Conservation (phyloP, 495 filamentous ascomycete genomes). For the Daldinia grandis region DNA sequence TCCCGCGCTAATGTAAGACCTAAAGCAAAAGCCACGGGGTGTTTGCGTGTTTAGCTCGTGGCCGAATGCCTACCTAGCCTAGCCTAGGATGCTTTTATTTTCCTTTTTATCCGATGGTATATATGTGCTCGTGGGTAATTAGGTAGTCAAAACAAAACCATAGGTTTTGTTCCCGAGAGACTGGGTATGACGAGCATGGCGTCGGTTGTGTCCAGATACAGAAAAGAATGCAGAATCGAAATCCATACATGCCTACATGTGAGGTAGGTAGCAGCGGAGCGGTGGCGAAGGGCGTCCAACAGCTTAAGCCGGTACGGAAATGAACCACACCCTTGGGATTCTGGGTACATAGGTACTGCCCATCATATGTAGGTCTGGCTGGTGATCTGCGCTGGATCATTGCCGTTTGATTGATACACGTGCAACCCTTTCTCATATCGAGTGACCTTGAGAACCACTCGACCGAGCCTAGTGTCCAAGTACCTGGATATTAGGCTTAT, state of each 20-base stretch:
- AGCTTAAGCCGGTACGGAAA: conserved; percentile 31
- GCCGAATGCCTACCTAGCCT: conserved; percentile 18
- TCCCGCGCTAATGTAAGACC: conserved; percentile 40
- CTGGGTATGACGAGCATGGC: not conserved
- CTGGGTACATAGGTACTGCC: conserved; percentile 1
- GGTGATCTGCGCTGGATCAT: conserved; percentile 17
- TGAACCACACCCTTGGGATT: conserved; percentile 34
- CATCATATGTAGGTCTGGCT: not conserved
- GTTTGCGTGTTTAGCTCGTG: conserved; percentile 34
- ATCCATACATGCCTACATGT: not conserved
- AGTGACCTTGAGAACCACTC: conserved; percentile 14
- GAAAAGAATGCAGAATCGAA: not conserved
- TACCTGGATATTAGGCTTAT: conserved; percentile 13
- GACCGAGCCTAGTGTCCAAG: conserved; percentile 5
- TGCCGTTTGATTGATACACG: conserved; percentile 15
- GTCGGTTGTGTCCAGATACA: not conserved
- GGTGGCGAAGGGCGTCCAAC: conserved; percentile 34
- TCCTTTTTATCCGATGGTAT: conserved; percentile 19
- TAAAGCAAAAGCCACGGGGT: conserved; percentile 33
- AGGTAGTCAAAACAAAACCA: not conserved
- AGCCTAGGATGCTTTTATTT: not conserved
- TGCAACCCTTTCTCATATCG: conserved; percentile 16
- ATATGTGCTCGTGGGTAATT: not conserved
- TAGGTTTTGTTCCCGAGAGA: not conserved
- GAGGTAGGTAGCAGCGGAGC: conserved; percentile 11